A percentile compares a stretch with the other conserved stretches of the same genome.
phyloP scores from a whole-genome alignment of 176 grass and related monocot genomes.

The Bonia amplexicaulis region DNA sequence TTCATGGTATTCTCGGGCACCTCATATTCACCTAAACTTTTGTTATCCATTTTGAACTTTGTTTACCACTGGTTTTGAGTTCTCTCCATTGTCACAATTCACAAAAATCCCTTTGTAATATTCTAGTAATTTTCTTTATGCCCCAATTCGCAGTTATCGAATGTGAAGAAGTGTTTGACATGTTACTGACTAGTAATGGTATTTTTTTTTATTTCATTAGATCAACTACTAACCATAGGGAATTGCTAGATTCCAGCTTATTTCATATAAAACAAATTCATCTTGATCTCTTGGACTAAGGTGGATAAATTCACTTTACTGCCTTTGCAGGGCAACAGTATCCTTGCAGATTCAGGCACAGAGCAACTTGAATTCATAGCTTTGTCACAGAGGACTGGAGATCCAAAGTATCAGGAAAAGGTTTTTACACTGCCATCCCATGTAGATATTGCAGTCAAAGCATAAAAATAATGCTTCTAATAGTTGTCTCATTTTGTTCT shows the following conservation, averaged over 20 bases:
- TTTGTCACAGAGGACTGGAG: slow-evolving; percentile 84
- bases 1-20: neutral
- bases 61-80: neutral
- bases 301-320: slow-evolving; percentile 25
- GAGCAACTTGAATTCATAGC: slow-evolving; percentile 99
- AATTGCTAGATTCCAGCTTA: neutral
- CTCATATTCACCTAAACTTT: neutral
- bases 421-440: slow-evolving; percentile 12
- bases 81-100: neutral
- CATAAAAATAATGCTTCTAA: neutral
- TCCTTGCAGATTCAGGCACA: slow-evolving; percentile 92
- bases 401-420: slow-evolving; percentile 89
- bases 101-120: neutral
- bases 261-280: slow-evolving; percentile 1
- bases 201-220: neutral
- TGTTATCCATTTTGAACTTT: neutral
- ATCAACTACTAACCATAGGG: neutral
- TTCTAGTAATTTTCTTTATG: neutral
- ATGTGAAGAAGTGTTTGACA: neutral
- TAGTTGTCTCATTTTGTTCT: slow-evolving; percentile 9
- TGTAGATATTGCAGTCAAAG: neutral
- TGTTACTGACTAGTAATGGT: neutral
- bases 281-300: slow-evolving; percentile 10
- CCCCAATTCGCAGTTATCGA: neutral
- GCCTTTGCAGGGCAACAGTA: slow-evolving; percentile 67